A percentile compares a stretch with the other conserved stretches of the same genome.
phyloP scores from a whole-genome alignment of 2,329 filamentous ascomycete species.

The Colletotrichum gigasporum region DNA sequence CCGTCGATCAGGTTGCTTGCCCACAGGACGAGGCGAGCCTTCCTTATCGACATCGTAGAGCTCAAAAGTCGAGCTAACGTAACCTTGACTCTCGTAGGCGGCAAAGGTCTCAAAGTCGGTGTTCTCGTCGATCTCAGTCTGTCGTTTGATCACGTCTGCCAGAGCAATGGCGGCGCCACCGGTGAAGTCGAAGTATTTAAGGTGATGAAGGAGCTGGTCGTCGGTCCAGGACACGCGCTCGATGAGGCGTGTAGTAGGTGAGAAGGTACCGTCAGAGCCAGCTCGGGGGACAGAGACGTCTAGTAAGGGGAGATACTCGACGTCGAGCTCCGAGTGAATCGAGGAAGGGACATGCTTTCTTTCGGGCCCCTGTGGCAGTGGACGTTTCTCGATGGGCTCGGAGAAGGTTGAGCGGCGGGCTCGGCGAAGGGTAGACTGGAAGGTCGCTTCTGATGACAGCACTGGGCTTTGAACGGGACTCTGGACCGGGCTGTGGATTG shows the following conservation, averaged over 20 bases:
- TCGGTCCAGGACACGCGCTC: conserved; percentile 41
- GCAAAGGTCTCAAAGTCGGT: conserved; percentile 45
- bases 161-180: conserved; percentile 48
- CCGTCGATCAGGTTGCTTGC: conserved; percentile 19
- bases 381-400: conserved; percentile 31
- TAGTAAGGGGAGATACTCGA: conserved; percentile 33
- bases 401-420: conserved; percentile 40
- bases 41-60: conserved; percentile 64
- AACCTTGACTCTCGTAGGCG: conserved; percentile 47
- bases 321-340: conserved; percentile 33
- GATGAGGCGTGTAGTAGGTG: conserved; percentile 6
- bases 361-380: conserved; percentile 26
- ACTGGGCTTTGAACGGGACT: conserved; percentile 25
- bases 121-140: conserved; percentile 43
- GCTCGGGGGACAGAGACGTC: neutral
- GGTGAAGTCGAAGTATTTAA: conserved; percentile 52
- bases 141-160: conserved; percentile 43
- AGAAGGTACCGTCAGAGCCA: conserved; percentile 1
- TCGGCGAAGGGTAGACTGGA: conserved; percentile 30
- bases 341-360: conserved; percentile 30
- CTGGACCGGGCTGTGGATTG: conserved; percentile 17
- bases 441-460: conserved; percentile 11
- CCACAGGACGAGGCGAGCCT: conserved; percentile 44
- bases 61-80: conserved; percentile 62
- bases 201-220: conserved; percentile 50